Evolutionary conservation across 108 stramenopile genomes (phyloP).

Genomic region (Pseudonitzschia pungens): DNA sequence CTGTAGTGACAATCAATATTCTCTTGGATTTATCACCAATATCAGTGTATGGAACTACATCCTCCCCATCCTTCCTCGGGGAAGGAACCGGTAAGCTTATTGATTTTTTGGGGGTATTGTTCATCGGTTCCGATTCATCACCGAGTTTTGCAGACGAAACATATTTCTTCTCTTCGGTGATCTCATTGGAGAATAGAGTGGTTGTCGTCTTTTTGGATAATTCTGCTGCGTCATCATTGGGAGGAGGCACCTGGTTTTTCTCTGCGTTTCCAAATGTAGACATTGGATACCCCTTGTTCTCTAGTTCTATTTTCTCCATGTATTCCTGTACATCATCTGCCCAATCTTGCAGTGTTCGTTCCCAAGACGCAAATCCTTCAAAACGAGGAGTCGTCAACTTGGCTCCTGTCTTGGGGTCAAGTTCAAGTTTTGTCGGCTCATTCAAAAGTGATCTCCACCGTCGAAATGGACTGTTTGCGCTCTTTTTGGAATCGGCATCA

Average conservation of each 20-base stretch:
- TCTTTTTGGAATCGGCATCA: slow-evolving; percentile 13
- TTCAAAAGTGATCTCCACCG: slow-evolving; percentile 63
- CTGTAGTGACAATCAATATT: slow-evolving; percentile 90
- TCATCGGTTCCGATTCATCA: background rate
- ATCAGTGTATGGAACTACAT: slow-evolving; percentile 72
- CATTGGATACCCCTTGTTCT: slow-evolving; percentile 42
- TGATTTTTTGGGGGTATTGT: slow-evolving; percentile 19
- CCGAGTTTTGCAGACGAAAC: background rate
- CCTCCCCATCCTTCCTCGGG: slow-evolving; percentile 52
- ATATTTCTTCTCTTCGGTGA: background rate
- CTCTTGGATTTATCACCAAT: slow-evolving; percentile 66
- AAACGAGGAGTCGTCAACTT: slow-evolving; percentile 39
- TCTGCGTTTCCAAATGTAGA: slow-evolving; percentile 40
- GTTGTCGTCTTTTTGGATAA: background rate
- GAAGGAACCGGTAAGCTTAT: slow-evolving; percentile 48
- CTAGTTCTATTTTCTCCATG: slow-evolving; percentile 43
- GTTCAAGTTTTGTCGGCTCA: slow-evolving; percentile 25
- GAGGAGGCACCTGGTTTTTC: slow-evolving; percentile 3
- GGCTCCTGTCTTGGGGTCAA: slow-evolving; percentile 19
- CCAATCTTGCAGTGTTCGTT: slow-evolving; percentile 73
- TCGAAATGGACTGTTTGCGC: slow-evolving; percentile 23
- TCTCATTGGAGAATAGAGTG: slow-evolving; percentile 6
- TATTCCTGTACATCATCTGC: slow-evolving; percentile 73
- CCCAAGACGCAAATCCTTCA: slow-evolving; percentile 72
- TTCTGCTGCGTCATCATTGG: background rate